These are phyloP conservation scores for Sclerotinia borealis DNA, from an alignment of 2,329 filamentous ascomycete genomes.

Conservation along the genomic window DNA sequence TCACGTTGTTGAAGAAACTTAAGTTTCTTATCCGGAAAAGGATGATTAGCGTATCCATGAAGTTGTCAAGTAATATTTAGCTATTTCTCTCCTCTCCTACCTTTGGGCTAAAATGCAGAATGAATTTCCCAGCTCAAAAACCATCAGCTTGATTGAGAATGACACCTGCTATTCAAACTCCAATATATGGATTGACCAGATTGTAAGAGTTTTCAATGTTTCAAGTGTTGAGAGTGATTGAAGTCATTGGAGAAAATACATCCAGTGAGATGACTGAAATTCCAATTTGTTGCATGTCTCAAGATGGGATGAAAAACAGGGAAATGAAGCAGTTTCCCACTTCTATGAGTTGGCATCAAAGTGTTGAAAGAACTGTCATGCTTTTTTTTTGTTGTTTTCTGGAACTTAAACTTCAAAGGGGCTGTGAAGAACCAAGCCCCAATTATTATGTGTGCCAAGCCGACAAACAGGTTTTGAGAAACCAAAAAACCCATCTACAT, in stretches of 20 bases:
- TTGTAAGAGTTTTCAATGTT: too few relatives aligned
- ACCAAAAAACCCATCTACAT: neutral
- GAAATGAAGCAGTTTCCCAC: neutral
- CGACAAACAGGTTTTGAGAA: slow-evolving; percentile 7
- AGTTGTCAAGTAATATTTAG: too few relatives aligned
- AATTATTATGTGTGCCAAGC: neutral
- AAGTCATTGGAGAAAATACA: too few relatives aligned
- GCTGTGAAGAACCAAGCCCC: neutral
- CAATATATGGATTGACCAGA: too few relatives aligned
- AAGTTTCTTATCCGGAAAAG: too few relatives aligned
- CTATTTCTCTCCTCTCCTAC: too few relatives aligned
- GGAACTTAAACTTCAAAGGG: neutral
- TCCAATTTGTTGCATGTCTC: slow-evolving; percentile 1
- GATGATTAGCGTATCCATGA: too few relatives aligned
- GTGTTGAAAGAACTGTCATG: neutral
- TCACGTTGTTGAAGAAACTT: too few relatives aligned
- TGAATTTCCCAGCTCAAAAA: too few relatives aligned
- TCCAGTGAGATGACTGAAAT: neutral
- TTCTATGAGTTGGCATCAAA: neutral
- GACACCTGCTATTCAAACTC: too few relatives aligned
- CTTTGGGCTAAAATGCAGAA: too few relatives aligned
- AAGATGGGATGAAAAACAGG: neutral
- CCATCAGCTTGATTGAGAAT: too few relatives aligned
- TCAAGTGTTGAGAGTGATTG: neutral
- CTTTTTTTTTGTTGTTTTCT: neutral